These are phyloP conservation scores for Lycium barbarum DNA, from an alignment of 257 asterid genomes.

Conservation along the genomic window DNA sequence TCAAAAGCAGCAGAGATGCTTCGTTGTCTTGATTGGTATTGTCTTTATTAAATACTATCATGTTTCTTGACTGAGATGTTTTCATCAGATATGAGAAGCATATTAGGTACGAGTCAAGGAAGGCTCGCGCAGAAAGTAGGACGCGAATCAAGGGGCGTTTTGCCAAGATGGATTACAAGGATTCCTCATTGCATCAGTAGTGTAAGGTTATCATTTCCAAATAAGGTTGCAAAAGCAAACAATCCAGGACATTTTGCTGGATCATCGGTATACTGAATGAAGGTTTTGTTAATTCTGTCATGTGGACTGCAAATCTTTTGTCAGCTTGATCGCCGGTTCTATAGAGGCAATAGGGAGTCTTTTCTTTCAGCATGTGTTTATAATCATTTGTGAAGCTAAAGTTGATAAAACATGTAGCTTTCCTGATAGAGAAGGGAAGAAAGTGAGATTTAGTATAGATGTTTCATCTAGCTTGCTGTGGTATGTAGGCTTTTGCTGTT, in stretches of 20 bases:
- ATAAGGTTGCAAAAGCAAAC: not conserved
- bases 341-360: not conserved
- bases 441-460: conserved; percentile 13
- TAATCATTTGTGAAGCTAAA: conserved; percentile 40
- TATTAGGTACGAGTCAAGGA: conserved; percentile 85
- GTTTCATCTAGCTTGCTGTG: conserved; percentile 5
- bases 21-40: not conserved
- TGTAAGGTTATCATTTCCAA: not conserved
- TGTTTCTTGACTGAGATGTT: conserved; percentile 10
- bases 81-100: conserved; percentile 82
- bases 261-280: conserved; percentile 1
- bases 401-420: conserved; percentile 18
- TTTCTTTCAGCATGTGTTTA: conserved; percentile 30
- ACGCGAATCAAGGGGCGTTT: conserved; percentile 90
- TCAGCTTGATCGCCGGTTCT: not conserved
- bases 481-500: conserved; percentile 19
- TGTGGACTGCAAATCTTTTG: conserved; percentile 20
- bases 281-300: not conserved
- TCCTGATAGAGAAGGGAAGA: not conserved
- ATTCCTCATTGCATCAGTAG: conserved; percentile 15
- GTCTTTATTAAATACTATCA: not conserved
- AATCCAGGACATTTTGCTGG: conserved; percentile 1
- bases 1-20: not conserved
- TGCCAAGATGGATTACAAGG: conserved; percentile 71
- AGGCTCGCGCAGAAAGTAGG: conserved; percentile 88